phyloP scores from a whole-genome alignment of 2,329 filamentous ascomycete species.

The Aspergillus sp. region DNA sequence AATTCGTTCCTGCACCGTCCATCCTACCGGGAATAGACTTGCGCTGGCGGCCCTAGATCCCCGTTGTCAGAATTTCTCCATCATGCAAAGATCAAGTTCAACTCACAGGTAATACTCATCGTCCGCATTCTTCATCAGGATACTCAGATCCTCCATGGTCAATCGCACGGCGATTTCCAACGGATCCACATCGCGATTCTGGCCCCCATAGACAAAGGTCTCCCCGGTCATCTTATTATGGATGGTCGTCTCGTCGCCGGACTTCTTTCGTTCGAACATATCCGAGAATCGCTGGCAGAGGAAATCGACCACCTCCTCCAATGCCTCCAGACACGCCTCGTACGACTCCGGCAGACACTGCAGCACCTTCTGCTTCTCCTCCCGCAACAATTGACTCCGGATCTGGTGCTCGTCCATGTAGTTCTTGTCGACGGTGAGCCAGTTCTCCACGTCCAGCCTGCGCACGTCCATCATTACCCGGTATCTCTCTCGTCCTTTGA shows the following conservation, averaged over 20 bases:
- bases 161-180: slow-evolving; percentile 53
- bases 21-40: slow-evolving; percentile 55
- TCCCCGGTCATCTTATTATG: slow-evolving; percentile 48
- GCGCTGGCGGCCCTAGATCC: slow-evolving; percentile 48
- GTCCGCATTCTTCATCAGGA: slow-evolving; percentile 48
- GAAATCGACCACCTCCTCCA: slow-evolving; percentile 48
- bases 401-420: slow-evolving; percentile 47
- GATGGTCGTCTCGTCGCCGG: slow-evolving; percentile 30
- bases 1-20: slow-evolving; percentile 50
- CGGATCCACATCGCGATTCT: slow-evolving; percentile 39
- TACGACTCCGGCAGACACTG: slow-evolving; percentile 46
- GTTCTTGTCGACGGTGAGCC: slow-evolving; percentile 50
- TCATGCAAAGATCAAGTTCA: background rate
- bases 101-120: slow-evolving; percentile 50
- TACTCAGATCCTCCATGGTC: slow-evolving; percentile 53
- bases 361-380: slow-evolving; percentile 43
- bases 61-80: slow-evolving; percentile 3
- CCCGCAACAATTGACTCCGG: slow-evolving; percentile 41
- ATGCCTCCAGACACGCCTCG: slow-evolving; percentile 48
- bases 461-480: slow-evolving; percentile 50
- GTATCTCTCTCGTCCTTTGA: slow-evolving; percentile 40
- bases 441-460: slow-evolving; percentile 47
- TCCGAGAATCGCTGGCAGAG: slow-evolving; percentile 45
- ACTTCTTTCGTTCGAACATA: slow-evolving; percentile 39
- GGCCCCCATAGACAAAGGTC: slow-evolving; percentile 39